Percentiles rank a stretch among this genome's conserved stretches.
Conservation (phyloP, 495 filamentous ascomycete species). For the Thozetella sp. region DNA sequence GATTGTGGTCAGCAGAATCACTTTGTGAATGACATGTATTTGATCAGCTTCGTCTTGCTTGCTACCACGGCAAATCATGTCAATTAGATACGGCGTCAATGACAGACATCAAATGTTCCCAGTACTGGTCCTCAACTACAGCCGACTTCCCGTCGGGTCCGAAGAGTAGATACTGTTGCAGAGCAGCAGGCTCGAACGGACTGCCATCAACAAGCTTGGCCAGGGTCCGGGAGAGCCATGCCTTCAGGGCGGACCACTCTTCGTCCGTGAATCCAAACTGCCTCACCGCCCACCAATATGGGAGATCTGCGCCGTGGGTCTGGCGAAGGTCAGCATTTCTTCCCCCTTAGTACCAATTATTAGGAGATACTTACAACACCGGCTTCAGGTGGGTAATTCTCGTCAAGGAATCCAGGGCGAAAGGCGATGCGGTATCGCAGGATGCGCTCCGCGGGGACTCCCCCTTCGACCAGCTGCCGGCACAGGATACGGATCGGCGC, state of each 20-base stretch:
- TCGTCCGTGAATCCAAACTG: neutral
- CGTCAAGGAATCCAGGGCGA: neutral
- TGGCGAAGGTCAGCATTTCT: neutral
- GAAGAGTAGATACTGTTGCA: neutral
- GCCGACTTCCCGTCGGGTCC: neutral
- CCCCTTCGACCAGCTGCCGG: neutral
- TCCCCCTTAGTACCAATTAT: neutral
- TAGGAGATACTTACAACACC: neutral
- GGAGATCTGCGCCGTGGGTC: neutral
- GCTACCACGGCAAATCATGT: no score
- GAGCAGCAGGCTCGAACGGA: neutral
- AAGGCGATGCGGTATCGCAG: conserved; percentile 1
- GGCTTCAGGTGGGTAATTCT: neutral
- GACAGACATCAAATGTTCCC: neutral
- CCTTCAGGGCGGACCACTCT: neutral
- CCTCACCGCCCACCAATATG: neutral
- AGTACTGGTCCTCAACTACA: neutral
- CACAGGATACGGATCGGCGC: neutral
- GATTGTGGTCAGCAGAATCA: no score
- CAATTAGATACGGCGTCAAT: neutral
- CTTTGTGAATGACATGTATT: no score
- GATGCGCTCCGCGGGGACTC: neutral
- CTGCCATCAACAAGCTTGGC: neutral
- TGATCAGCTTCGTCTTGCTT: no score
- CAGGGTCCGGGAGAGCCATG: neutral